Conservation (phyloP, 2,329 filamentous ascomycete genomes). For the Fusarium praegraminearum region DNA sequence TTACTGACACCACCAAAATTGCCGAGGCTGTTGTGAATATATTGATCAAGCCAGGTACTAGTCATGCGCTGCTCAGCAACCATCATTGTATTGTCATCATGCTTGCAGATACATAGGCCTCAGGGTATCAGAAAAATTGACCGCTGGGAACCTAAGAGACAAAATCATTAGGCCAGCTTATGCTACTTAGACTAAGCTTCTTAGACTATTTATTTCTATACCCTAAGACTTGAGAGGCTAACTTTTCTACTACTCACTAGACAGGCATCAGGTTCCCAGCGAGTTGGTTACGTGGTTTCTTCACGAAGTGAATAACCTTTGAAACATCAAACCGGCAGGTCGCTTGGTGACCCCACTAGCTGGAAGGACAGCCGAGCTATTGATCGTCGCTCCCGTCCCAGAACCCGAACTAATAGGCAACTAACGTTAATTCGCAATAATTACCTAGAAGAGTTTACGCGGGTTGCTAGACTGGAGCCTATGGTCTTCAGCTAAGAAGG, state of each 20-base stretch:
- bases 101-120: background rate
- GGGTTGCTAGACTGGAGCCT: background rate
- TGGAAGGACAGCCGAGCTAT: background rate
- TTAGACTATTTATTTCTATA: no score
- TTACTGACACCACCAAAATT: background rate
- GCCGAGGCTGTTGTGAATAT: background rate
- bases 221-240: no score
- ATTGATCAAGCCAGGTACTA: background rate
- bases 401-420: background rate
- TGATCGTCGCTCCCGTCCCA: background rate
- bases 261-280: background rate
- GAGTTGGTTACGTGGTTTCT: background rate
- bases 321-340: background rate
- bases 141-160: no score
- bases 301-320: background rate
- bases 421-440: background rate
- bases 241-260: no score
- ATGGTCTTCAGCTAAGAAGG: background rate
- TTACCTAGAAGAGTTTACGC: background rate
- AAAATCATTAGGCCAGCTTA: no score
- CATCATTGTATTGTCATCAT: fast-evolving
- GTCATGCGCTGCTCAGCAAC: background rate
- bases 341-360: background rate
- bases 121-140: no score
- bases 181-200: no score